Conservation (phyloP, 2,329 filamentous ascomycete species). For the Fusarium xylarioides region DNA sequence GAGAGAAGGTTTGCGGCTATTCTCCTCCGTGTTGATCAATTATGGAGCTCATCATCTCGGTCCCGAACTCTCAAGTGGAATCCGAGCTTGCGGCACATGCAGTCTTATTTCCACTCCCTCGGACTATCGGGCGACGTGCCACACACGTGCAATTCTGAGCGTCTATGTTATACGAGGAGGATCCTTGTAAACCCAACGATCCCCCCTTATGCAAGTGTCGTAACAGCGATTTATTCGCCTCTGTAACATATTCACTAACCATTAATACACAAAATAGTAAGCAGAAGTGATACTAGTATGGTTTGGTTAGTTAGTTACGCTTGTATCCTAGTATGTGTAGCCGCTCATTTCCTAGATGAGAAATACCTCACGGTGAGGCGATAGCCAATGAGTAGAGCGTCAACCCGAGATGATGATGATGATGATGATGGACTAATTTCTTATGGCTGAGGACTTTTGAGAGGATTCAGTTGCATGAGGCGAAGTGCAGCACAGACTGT, state of each 20-base stretch:
- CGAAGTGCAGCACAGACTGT: neutral
- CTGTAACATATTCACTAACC: neutral
- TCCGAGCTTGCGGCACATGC: neutral
- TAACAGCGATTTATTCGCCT: no score
- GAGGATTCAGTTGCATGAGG: constrained; percentile 6
- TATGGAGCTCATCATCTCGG: neutral
- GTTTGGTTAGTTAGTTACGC: rapidly evolving
- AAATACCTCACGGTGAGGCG: neutral
- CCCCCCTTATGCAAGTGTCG: neutral
- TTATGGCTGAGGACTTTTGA: neutral
- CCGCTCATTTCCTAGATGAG: neutral
- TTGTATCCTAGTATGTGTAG: neutral
- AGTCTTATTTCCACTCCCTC: neutral
- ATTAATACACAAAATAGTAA: rapidly evolving
- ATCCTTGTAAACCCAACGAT: neutral
- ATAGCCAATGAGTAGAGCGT: neutral
- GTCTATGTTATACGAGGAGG: neutral
- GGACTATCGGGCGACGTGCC: neutral
- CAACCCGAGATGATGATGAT: neutral
- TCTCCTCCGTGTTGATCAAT: neutral
- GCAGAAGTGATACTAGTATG: rapidly evolving
- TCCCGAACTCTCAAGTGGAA: neutral
- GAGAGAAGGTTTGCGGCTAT: neutral
- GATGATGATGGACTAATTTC: neutral
- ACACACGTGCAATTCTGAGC: neutral